phyloP scores from a whole-genome alignment of 139 green algal genomes.

The Mychonastes homosphaera region DNA sequence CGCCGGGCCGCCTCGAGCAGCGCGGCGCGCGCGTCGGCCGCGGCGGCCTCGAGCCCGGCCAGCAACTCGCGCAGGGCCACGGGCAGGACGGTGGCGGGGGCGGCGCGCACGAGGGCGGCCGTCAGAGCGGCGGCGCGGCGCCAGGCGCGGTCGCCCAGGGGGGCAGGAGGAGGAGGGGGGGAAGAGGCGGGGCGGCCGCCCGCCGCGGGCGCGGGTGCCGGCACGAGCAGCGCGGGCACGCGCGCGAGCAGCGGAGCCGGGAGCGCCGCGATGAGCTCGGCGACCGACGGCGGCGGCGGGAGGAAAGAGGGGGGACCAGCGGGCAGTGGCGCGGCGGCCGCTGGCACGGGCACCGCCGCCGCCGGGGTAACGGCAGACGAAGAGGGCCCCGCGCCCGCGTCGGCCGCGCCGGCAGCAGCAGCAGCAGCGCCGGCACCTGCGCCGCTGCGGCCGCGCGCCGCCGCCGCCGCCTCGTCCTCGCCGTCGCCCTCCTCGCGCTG shows the following conservation, averaged over 20 bases:
- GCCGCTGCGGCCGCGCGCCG: too few species aligned
- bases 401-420: background rate
- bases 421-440: conserved; percentile 4
- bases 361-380: background rate
- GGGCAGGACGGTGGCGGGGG: conserved; percentile 39
- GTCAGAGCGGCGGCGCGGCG: conserved; percentile 34
- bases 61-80: conserved; percentile 47
- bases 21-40: conserved; percentile 16
- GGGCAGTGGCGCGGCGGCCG: background rate
- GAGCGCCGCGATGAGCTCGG: too few species aligned
- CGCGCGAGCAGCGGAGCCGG: too few species aligned
- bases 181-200: too few species aligned
- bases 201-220: too few species aligned
- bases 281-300: too few species aligned
- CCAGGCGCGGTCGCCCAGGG: conserved; percentile 51
- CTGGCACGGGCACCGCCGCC: background rate
- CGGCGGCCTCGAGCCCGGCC: conserved; percentile 24
- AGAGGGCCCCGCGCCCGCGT: background rate
- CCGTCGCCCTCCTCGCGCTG: conserved; percentile 9
- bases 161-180: conserved; percentile 29
- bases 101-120: conserved; percentile 45
- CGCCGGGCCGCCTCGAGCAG: conserved; percentile 21
- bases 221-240: too few species aligned
- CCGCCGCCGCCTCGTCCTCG: too few species aligned
- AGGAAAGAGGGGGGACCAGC: too few species aligned